A percentile compares a stretch with the other conserved stretches of the same genome.
phyloP scores from a whole-genome alignment of 2,329 filamentous ascomycete genomes.

The Penicillium concentricum region DNA sequence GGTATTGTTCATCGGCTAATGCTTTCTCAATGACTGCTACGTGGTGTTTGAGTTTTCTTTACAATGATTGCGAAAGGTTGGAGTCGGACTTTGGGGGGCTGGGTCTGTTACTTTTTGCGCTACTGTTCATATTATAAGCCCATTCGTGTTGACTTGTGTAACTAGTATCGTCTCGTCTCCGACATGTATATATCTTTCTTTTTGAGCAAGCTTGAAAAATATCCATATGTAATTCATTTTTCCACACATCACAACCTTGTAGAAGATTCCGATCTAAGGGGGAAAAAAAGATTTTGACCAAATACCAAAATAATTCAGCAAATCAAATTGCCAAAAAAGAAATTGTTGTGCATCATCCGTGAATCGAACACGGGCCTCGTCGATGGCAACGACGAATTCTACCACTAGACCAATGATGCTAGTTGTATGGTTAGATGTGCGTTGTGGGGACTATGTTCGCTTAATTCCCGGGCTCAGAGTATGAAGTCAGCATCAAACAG shows the following conservation, averaged over 20 bases:
- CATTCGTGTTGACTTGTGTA: not conserved
- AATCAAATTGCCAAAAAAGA: conserved; percentile 12
- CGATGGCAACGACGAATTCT: conserved; percentile 43
- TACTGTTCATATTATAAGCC: not conserved
- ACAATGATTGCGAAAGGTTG: conserved; percentile 4
- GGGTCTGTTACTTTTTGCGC: conserved; percentile 4
- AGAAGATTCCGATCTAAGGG: not conserved
- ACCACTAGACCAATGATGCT: conserved; percentile 46
- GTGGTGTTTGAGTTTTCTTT: conserved; percentile 13
- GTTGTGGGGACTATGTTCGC: not conserved
- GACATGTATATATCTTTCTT: not conserved
- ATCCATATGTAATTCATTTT: not conserved
- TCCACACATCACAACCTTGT: not conserved
- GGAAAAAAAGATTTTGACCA: not conserved
- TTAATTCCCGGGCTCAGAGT: no score
- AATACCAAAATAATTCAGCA: not conserved
- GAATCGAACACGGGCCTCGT: conserved; percentile 50
- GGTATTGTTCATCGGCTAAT: not conserved
- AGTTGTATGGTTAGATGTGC: not conserved
- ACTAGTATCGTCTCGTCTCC: not conserved
- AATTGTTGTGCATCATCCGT: conserved; percentile 43
- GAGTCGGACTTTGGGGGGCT: conserved; percentile 2
- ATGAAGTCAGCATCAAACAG: not conserved
- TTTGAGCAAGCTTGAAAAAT: not conserved
- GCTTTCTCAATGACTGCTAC: conserved; percentile 12